Percentiles rank a stretch among this genome's conserved stretches.
phyloP scores from a whole-genome alignment of 805 yeast genomes.

The Candida silvatica region DNA sequence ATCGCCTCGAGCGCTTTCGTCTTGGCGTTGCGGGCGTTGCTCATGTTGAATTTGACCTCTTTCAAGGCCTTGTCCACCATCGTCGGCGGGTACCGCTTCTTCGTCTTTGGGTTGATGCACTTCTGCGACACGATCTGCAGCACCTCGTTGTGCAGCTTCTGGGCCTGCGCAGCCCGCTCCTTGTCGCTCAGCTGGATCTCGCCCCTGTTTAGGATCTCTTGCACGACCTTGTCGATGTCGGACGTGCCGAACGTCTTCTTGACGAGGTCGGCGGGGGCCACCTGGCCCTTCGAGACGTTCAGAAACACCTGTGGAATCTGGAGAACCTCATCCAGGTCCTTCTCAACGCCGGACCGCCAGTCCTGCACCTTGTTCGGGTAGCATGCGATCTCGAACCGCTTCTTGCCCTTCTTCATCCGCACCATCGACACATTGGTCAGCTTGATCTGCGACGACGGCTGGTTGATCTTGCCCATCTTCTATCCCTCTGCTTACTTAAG shows the following conservation, averaged over 20 bases:
- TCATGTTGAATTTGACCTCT: slow-evolving; percentile 72
- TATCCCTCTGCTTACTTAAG: no score
- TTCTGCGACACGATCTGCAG: slow-evolving; percentile 78
- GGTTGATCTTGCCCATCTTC: slow-evolving; percentile 47
- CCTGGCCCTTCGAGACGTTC: slow-evolving; percentile 91
- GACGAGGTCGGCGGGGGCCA: slow-evolving; percentile 82
- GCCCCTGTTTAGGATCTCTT: slow-evolving; percentile 81
- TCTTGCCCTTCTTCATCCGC: slow-evolving; percentile 82
- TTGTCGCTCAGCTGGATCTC: slow-evolving; percentile 92
- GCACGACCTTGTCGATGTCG: slow-evolving; percentile 63
- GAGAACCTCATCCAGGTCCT: slow-evolving; percentile 89
- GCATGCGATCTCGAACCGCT: slow-evolving; percentile 91
- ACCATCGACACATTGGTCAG: slow-evolving; percentile 93
- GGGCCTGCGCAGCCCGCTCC: slow-evolving; percentile 75
- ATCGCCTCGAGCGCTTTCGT: slow-evolving; percentile 90
- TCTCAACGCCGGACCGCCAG: slow-evolving; percentile 82
- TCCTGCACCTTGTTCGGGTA: slow-evolving; percentile 97
- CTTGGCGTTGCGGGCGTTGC: slow-evolving; percentile 53
- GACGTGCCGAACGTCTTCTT: slow-evolving; percentile 66
- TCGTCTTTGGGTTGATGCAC: slow-evolving; percentile 84
- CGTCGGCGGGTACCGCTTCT: slow-evolving; percentile 88
- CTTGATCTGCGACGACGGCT: slow-evolving; percentile 83
- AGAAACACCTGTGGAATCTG: slow-evolving; percentile 93
- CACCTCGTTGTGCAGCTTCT: slow-evolving; percentile 51
- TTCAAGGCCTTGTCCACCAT: slow-evolving; percentile 84